Percentiles rank a stretch among this genome's conserved stretches.
phyloP scores from a whole-genome alignment of 129 eudicot genomes.

The Flaveria bidentis region DNA sequence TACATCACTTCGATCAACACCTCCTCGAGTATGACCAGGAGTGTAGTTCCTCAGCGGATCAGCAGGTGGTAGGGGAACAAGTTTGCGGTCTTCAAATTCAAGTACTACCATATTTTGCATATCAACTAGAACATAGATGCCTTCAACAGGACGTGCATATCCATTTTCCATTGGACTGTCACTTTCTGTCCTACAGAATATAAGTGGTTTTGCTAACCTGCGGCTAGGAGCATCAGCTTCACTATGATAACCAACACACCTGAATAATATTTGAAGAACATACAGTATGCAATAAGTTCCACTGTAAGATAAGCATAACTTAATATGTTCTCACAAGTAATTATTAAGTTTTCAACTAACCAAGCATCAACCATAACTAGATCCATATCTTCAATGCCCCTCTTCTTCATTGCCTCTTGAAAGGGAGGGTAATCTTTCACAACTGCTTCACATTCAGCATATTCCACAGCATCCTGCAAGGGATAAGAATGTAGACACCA shows the following conservation, averaged over 20 bases:
- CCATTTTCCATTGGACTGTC: constrained; percentile 91
- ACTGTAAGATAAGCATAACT: not conserved
- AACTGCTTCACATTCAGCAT: constrained; percentile 92
- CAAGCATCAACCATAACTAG: constrained; percentile 97
- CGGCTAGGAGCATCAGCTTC: constrained; percentile 86
- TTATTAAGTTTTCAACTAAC: constrained; percentile 40
- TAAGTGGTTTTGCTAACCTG: constrained; percentile 85
- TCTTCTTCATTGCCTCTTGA: constrained; percentile 88
- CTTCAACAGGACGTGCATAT: constrained; percentile 92
- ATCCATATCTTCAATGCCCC: constrained; percentile 96
- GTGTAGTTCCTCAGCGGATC: constrained; percentile 91
- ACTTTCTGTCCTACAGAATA: constrained; percentile 91
- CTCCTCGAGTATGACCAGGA: constrained; percentile 83
- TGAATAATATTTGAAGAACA: constrained; percentile 17
- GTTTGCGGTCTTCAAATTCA: constrained; percentile 87
- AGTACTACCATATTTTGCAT: constrained; percentile 87
- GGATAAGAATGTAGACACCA: constrained; percentile 15
- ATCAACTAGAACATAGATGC: constrained; percentile 78
- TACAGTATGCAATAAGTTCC: constrained; percentile 2
- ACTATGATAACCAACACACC: constrained; percentile 91
- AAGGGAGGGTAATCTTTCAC: constrained; percentile 84
- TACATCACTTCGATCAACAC: constrained; percentile 89
- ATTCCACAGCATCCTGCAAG: constrained; percentile 82
- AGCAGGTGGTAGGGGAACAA: constrained; percentile 91
- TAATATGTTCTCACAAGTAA: not conserved